Evolutionary conservation across 2,329 filamentous ascomycete species (phyloP).

Genomic region (Ceratocystis destructans): DNA sequence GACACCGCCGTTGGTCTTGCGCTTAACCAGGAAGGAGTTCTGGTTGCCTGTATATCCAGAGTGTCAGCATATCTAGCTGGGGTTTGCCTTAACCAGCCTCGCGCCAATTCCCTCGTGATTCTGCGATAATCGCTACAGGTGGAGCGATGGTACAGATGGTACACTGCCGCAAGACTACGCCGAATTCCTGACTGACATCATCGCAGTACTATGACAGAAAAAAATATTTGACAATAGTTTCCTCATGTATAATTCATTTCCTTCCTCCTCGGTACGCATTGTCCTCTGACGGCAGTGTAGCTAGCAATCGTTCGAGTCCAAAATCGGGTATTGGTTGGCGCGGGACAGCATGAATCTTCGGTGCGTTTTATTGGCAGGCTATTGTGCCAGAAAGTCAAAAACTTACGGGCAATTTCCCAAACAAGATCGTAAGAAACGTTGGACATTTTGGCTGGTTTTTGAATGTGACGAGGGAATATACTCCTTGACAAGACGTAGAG

Average conservation of each 20-base stretch:
- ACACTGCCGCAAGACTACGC: neutral
- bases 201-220: neutral
- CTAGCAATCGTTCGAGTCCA: conserved; percentile 1
- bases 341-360: neutral
- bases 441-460: conserved; percentile 39
- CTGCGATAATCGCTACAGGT: neutral
- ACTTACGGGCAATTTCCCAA: conserved; percentile 93
- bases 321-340: neutral
- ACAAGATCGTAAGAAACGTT: conserved; percentile 82
- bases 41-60: conserved; percentile 49
- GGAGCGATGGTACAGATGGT: neutral
- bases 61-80: conserved; percentile 14
- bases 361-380: neutral
- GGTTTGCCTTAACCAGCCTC: neutral
- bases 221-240: conserved; percentile 15
- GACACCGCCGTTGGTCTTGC: conserved; percentile 61
- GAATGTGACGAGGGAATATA: conserved; percentile 16
- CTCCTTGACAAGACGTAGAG: conserved; percentile 18
- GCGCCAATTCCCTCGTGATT: neutral
- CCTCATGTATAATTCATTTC: neutral
- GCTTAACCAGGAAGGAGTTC: conserved; percentile 89
- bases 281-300: neutral
- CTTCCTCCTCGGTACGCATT: neutral
- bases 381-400: conserved; percentile 22
- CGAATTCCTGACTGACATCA: neutral